Evolutionary conservation across 2,329 filamentous ascomycete species (phyloP), one percentile per base, ranked within the genome.

Genomic region (Paecilomyces sp.): DNA sequence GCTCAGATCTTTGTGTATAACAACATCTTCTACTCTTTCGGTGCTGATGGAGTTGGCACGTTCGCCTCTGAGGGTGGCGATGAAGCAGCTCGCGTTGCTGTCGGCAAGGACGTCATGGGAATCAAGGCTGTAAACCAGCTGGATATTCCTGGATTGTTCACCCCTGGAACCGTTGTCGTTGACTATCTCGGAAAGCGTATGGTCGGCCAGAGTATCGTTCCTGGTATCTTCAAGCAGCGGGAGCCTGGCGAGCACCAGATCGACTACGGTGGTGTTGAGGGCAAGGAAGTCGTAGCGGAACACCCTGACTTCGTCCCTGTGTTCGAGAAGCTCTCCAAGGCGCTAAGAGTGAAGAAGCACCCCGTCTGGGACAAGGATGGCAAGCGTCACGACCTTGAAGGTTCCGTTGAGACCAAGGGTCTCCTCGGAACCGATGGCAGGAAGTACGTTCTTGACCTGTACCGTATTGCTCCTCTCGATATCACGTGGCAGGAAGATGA

Each of bases 1-100:
- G 94, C 94, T 3, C 94, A 99, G 74, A 99, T 99, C 65, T 99
- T 96, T 70, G 93, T 99, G 25, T 97, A 97, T 81, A 97, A 97
- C 82, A 99, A 99, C 77, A 92, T 99, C 66, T 99, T 99, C 81
- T 99, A 96, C 81, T 97, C 94, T 0, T 97, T 97, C 68, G 94
- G 94, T 63, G 93, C 94, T 53, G 94, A 99, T 74, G 95, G 94
- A 57, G 94, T 97, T 54, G 93, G 94, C 52, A 99, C 94, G 15
- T 99, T 99, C 75, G 92, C 92, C 11, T 92, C 89, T 2, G 94
- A 99, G 77, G 94, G 94, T 65, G 94, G 94, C 22, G 93, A 99
- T 66, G 94, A 99, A 78, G 94, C 94, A 65, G 94, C 94, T 13
- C 87, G 93, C 61, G 91, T 97, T 60, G 94, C 95, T 28, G 96